Evolutionary conservation across 306 rosid genomes (phyloP), one percentile per base, ranked within the genome.

Genomic region (Hylodesmum podocarpum): DNA sequence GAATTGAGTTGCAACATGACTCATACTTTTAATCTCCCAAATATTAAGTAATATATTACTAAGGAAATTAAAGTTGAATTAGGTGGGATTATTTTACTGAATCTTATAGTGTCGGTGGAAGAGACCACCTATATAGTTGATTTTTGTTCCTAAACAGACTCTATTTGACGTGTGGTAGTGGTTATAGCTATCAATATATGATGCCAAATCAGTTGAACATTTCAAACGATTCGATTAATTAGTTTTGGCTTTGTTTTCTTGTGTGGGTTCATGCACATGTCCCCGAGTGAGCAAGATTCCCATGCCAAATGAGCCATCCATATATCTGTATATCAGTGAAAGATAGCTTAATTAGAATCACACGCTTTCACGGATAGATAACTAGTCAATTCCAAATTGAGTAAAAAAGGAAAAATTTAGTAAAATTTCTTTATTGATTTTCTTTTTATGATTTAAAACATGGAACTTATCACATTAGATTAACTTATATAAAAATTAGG

Each of bases 101-200:
- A 69, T 33, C 25, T 74, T 25, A 75, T 53, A 15, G 82, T 57
- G 81, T 84, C 72, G 84, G 82, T 77, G 85, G 78, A 65, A 77
- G 71, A 40, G 34, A 43, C 8, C 41, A 16, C n/a, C n/a, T n/a
- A n/a, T 8, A 31, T 12, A 37, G 72, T 80, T 65, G 68, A 82
- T 47, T 46, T 71, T 70, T 14, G 44, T 69, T 31, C 72, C 47
- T 37, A 39, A 50, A 39, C 16, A 41, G 46, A 24, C 44, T 66
- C 66, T 58, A 40, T 62, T 59, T 84, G 80, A 66, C 78, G 78
- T 77, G 74, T 31, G 61, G 31, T 34, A 51, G 81, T 68, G 22
- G 85, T 77, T 68, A 67, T 51, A 70, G 28, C 74, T 53, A 18
- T 31, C 76, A 10, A 21, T 47, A 1, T 15, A 1, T 33, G 62